Conservation (phyloP, 805 yeast species). For the Wickerhamomyces chaumierensis region DNA sequence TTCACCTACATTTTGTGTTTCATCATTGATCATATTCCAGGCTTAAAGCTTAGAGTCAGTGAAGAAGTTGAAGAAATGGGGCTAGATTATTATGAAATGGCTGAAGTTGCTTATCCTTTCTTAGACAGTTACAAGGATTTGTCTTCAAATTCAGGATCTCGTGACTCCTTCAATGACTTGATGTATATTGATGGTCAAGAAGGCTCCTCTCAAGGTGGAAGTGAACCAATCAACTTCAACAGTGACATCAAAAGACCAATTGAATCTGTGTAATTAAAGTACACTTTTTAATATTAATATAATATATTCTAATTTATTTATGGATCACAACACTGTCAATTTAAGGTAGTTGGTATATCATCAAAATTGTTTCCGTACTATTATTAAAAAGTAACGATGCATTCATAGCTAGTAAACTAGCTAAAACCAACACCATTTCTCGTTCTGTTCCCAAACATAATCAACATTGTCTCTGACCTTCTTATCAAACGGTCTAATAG, state of each 20-base stretch:
- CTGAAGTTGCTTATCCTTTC: conserved; percentile 32
- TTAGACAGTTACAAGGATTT: not conserved
- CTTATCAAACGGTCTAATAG: conserved; percentile 23
- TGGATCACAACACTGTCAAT: too few species aligned
- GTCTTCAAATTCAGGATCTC: not conserved
- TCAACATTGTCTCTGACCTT: conserved; percentile 4
- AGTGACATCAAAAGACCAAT: not conserved
- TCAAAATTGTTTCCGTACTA: too few species aligned
- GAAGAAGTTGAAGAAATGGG: conserved; percentile 40
- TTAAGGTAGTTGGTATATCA: too few species aligned
- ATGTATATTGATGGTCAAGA: not conserved
- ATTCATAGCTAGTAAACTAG: too few species aligned
- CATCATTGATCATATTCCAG: conserved; percentile 39
- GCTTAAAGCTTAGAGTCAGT: conserved; percentile 31
- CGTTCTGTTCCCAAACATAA: conserved; percentile 30
- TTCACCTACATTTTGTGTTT: conserved; percentile 33
- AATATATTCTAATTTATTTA: too few species aligned
- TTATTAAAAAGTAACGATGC: too few species aligned
- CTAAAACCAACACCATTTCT: conserved; percentile 41
- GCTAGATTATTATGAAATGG: conserved; percentile 38
- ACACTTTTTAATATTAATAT: too few species aligned
- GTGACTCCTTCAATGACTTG: not conserved
- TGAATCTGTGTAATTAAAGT: not conserved
- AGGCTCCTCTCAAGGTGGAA: not conserved
- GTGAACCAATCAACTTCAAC: not conserved